phyloP scores from a whole-genome alignment of 2,329 filamentous ascomycete species.

The Xylariaceae sp. region DNA sequence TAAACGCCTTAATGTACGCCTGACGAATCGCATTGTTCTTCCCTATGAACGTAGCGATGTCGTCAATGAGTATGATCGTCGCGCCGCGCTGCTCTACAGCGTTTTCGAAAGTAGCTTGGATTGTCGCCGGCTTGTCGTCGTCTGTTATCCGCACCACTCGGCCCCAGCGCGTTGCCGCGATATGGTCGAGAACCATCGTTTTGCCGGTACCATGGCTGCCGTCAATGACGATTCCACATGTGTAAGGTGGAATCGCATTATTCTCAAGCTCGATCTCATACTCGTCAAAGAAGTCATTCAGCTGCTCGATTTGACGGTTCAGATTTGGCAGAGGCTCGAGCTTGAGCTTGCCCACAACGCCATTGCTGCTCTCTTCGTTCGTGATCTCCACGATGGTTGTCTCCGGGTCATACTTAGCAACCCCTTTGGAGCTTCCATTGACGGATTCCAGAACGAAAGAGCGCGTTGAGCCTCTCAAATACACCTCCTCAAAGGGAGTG shows the following conservation, averaged over 20 bases:
- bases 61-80: constrained; percentile 73
- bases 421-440: constrained; percentile 41
- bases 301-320: constrained; percentile 52
- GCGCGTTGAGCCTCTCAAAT: constrained; percentile 50
- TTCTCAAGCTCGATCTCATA: constrained; percentile 42
- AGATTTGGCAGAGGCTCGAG: constrained; percentile 63
- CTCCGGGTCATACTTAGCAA: constrained; percentile 41
- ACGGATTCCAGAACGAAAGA: constrained; percentile 57
- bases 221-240: constrained; percentile 65
- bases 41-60: constrained; percentile 64
- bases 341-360: constrained; percentile 35
- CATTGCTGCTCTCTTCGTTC: constrained; percentile 26
- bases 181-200: constrained; percentile 62
- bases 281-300: constrained; percentile 61
- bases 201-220: constrained; percentile 85
- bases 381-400: constrained; percentile 38
- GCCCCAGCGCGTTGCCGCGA: constrained; percentile 66
- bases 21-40: constrained; percentile 50
- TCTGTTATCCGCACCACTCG: constrained; percentile 58
- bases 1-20: constrained; percentile 47
- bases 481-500: constrained; percentile 62
- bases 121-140: constrained; percentile 50
- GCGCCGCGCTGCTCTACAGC: constrained; percentile 61
- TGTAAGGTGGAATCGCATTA: constrained; percentile 34
- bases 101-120: constrained; percentile 65